These are phyloP conservation scores for Tetragonia tetragonoides DNA, from an alignment of 148 eudicot genomes.

Conservation along the genomic window DNA sequence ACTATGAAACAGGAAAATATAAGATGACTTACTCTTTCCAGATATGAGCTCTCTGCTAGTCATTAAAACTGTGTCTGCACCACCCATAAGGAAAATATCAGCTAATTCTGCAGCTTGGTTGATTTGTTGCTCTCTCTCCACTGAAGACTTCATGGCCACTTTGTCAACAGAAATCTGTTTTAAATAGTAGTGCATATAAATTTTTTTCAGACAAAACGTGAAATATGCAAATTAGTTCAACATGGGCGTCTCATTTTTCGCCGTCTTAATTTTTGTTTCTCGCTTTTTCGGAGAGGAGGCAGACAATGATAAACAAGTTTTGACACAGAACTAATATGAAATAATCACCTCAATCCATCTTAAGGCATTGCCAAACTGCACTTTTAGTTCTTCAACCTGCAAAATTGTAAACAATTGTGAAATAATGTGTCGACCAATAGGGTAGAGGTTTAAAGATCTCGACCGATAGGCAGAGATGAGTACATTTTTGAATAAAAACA, in stretches of 20 bases:
- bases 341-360: slow-evolving; percentile 72
- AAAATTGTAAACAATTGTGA: not conserved
- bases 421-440: not conserved
- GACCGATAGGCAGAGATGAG: not conserved
- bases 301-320: not conserved
- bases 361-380: slow-evolving; percentile 50
- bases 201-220: not conserved
- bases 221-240: not conserved
- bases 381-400: slow-evolving; percentile 86
- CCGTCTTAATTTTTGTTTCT: not conserved
- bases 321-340: not conserved
- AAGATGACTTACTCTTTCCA: slow-evolving; percentile 67
- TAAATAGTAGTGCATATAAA: slow-evolving; percentile 22
- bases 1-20: not conserved
- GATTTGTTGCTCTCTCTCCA: slow-evolving; percentile 86
- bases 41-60: slow-evolving; percentile 83
- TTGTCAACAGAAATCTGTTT: slow-evolving; percentile 78
- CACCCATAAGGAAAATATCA: slow-evolving; percentile 56
- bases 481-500: not conserved
- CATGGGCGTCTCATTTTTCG: not conserved
- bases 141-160: slow-evolving; percentile 79
- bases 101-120: slow-evolving; percentile 67
- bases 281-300: not conserved
- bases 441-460: no score
- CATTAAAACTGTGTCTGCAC: slow-evolving; percentile 80